A percentile compares a stretch with the other conserved stretches of the same genome.
Evolutionary conservation across 306 rosid genomes (phyloP).

Genomic region (Biancaea sappan): DNA sequence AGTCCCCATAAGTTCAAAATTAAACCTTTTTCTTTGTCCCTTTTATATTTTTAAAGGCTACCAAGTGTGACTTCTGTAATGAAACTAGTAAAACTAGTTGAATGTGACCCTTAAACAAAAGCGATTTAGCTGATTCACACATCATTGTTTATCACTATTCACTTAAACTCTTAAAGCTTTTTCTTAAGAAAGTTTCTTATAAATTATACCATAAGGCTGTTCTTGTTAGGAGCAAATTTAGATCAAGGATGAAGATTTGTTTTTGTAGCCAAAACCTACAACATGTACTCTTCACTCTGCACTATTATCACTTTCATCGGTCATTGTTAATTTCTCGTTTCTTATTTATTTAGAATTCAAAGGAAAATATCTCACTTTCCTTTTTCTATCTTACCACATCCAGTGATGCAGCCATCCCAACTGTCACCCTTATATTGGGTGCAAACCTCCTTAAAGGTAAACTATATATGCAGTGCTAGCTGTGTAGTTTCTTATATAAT

Average conservation of each 20-base stretch:
- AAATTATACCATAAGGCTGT: not conserved
- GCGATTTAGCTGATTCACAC: not conserved
- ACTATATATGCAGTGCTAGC: not conserved
- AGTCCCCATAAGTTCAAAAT: too few species aligned
- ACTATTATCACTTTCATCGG: not conserved
- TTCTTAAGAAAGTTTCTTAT: not conserved
- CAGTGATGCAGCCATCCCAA: conserved; percentile 81
- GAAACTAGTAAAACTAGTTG: too few species aligned
- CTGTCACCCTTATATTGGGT: conserved; percentile 75
- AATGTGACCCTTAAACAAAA: not conserved
- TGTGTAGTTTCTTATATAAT: not conserved
- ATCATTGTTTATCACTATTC: not conserved
- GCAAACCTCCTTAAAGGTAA: conserved; percentile 81
- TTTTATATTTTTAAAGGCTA: too few species aligned
- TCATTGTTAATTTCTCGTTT: conserved; percentile 13
- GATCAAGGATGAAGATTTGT: too few species aligned
- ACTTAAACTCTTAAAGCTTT: not conserved
- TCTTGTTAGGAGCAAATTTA: not conserved
- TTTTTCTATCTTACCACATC: conserved; percentile 10
- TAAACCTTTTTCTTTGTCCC: too few species aligned
- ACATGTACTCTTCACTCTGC: not conserved
- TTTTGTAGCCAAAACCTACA: not conserved
- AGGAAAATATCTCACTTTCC: not conserved
- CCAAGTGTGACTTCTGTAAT: too few species aligned
- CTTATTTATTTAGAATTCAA: not conserved